Evolutionary conservation across 192 early-diverging fungal species (phyloP), one percentile per base, ranked within the genome.

Genomic region (Backusella tuberculispora): DNA sequence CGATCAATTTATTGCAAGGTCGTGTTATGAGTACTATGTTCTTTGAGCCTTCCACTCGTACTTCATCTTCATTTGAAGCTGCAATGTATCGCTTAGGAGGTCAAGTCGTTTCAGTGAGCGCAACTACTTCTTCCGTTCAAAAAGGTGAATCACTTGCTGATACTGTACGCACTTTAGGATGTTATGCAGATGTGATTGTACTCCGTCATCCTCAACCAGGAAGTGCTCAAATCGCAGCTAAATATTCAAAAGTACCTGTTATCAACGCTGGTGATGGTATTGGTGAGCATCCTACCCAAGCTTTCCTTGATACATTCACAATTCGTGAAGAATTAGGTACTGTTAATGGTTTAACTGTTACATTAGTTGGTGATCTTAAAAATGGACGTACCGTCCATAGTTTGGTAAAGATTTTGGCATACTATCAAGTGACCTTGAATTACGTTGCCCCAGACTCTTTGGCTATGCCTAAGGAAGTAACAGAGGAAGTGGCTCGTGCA

Each of bases 221-320:
- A 38, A 93, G 90, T 75, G 93, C 92, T 26, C 82, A 88, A 69
- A 76, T 87, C 21, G 98, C 95, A 29, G 92, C 98, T 40, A 96
- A 93, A 80, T 93, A 89, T 83, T 91, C 94, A 42, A 93, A 90
- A 77, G 90, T 97, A 15, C 98, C 98, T 6, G 87, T 99, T 19
- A 93, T 99, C 81, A 98, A 98, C 75, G 98, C 96, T 44, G 98
- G 98, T 66, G 97, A 99, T 79, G 98, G 98, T 65, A 88, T 90
- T 45, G 98, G 98, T 42, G 98, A 99, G 88, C 98, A 99, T 85
- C 98, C 98, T 43, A 95, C 97, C 42, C 98, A 99, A 81, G 98
- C 97, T 53, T 94, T 99, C 86, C 86, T 99, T 69, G 98, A 99
- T 79, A 86, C 92, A 15, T 98, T 95, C 76, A 97, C 95, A n/a